Percentiles rank a stretch among this genome's conserved stretches.
Evolutionary conservation across 768 basidiomycete species (phyloP).

Genomic region (Tubosaeta sp.): DNA sequence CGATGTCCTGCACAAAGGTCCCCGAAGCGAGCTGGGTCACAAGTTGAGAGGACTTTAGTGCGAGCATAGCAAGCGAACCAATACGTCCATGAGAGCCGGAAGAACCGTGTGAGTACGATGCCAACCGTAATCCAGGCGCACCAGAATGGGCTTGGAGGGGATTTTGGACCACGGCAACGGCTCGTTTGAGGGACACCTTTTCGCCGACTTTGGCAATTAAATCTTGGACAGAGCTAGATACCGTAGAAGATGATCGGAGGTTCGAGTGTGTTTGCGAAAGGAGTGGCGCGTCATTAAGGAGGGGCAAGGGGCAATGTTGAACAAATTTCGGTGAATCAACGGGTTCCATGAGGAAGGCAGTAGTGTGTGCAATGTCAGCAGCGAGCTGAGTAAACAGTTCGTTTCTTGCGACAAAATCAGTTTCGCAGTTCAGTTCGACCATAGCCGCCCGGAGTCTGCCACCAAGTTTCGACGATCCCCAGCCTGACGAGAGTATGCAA

Average conservation of each 20-base stretch:
- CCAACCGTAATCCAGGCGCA: slow-evolving; percentile 42
- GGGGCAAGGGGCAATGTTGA: slow-evolving; percentile 46
- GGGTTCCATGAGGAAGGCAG: slow-evolving; percentile 64
- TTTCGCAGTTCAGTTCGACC: slow-evolving; percentile 94
- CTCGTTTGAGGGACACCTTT: slow-evolving; percentile 69
- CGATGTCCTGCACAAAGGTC: slow-evolving; percentile 53
- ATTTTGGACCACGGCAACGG: slow-evolving; percentile 37
- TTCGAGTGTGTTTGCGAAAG: slow-evolving; percentile 36
- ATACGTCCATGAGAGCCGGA: slow-evolving; percentile 54
- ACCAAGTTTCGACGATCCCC: slow-evolving; percentile 33
- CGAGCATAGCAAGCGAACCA: slow-evolving; percentile 53
- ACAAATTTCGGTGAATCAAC: slow-evolving; percentile 35
- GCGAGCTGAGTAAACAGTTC: slow-evolving; percentile 75
- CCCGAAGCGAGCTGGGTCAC: slow-evolving; percentile 40
- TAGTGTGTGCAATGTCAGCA: slow-evolving; percentile 76
- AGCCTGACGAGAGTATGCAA: slow-evolving; percentile 66
- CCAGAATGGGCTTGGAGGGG: slow-evolving; percentile 33
- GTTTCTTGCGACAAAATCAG: slow-evolving; percentile 91
- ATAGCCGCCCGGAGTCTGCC: slow-evolving; percentile 72
- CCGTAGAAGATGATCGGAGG: slow-evolving; percentile 42
- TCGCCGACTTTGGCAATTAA: slow-evolving; percentile 76
- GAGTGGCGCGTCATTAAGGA: slow-evolving; percentile 63
- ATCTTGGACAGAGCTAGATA: slow-evolving; percentile 61
- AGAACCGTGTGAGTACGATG: slow-evolving; percentile 59
- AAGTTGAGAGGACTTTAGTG: slow-evolving; percentile 47